phyloP scores from a whole-genome alignment of 305 asterid genomes.

The Fraxinus greggii region DNA sequence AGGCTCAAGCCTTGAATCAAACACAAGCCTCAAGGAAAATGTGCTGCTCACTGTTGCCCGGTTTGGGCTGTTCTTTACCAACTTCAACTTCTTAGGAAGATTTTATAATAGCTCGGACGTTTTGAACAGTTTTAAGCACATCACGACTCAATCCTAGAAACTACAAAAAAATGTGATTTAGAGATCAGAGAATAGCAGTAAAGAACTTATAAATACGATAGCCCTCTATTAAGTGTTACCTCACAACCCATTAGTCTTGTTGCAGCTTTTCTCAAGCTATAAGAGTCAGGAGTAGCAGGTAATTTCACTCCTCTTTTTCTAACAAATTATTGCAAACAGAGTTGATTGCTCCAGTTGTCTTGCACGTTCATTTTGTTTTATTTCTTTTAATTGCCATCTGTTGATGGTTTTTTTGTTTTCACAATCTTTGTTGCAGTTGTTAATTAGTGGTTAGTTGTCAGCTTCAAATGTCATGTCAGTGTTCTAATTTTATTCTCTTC shows the following conservation, averaged over 20 bases:
- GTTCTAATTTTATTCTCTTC: not conserved
- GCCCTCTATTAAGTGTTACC: not conserved
- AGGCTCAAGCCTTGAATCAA: not conserved
- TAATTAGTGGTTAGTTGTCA: not conserved
- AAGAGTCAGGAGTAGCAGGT: not conserved
- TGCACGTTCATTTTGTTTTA: not conserved
- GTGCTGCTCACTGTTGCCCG: not conserved
- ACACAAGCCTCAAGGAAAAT: not conserved
- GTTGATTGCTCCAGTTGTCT: not conserved
- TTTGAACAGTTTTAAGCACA: not conserved
- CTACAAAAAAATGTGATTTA: not conserved
- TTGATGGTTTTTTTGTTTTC: not conserved
- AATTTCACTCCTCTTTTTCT: not conserved
- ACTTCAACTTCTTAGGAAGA: not conserved
- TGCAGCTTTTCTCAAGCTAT: not conserved
- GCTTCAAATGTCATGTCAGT: not conserved
- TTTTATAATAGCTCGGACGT: not conserved
- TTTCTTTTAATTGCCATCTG: not conserved
- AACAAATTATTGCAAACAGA: not conserved
- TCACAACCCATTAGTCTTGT: not conserved
- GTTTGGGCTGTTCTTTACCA: not conserved
- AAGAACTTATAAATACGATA: not conserved
- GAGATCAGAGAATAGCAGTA: not conserved
- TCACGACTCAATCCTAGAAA: not conserved
- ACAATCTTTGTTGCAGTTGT: not conserved